These are phyloP conservation scores for Suillus tomentosus DNA, from an alignment of 768 basidiomycete species.

Conservation along the genomic window DNA sequence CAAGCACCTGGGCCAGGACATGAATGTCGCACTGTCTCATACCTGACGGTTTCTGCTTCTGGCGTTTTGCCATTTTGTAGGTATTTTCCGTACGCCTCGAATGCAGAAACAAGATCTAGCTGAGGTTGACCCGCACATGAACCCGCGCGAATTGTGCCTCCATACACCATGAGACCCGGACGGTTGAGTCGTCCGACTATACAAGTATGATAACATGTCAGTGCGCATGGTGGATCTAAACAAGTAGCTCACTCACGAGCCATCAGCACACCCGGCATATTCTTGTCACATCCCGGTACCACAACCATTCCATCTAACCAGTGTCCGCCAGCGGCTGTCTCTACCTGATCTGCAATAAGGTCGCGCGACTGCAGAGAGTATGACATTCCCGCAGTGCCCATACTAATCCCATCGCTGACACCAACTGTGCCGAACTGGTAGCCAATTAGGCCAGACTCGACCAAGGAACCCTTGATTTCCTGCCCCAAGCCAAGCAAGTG, in stretches of 20 bases:
- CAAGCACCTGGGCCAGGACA: constrained; percentile 99
- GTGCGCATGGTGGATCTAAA: not conserved
- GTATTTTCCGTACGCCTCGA: constrained; percentile 96
- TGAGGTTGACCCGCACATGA: constrained; percentile 86
- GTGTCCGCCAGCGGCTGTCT: constrained; percentile 94
- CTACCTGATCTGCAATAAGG: constrained; percentile 96
- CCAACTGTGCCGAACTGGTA: constrained; percentile 98
- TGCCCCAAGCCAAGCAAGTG: constrained; percentile 91
- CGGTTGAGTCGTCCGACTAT: constrained; percentile 93
- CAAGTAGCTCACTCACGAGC: constrained; percentile 62
- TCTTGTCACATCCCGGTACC: constrained; percentile 98
- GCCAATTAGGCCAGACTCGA: constrained; percentile 72
- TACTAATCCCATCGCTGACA: constrained; percentile 98
- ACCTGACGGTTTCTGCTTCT: constrained; percentile 80
- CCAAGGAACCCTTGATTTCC: constrained; percentile 80
- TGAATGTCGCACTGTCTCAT: constrained; percentile 86
- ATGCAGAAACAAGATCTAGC: constrained; percentile 95
- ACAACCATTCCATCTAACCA: constrained; percentile 98
- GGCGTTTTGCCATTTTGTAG: constrained; percentile 85
- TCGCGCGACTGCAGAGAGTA: constrained; percentile 98
- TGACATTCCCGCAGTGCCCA: constrained; percentile 93
- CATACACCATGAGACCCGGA: constrained; percentile 97
- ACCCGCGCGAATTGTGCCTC: constrained; percentile 92
- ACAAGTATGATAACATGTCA: constrained; percentile 10
- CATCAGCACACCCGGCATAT: constrained; percentile 99